Conservation (phyloP, 192 early-diverging fungal species). For the Gonapodya sp. region DNA sequence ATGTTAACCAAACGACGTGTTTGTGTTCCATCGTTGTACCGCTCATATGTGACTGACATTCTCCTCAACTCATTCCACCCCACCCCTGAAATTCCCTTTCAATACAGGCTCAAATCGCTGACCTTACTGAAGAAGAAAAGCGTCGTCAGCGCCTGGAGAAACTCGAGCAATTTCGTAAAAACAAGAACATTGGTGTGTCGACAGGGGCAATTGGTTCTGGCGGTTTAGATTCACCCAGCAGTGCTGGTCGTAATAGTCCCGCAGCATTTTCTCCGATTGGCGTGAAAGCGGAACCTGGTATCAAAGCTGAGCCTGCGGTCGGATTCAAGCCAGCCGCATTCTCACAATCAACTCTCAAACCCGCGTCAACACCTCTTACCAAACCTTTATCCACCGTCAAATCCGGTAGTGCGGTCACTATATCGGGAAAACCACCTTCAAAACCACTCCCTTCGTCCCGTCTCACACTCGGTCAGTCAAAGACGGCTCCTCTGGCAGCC, state of each 20-base stretch:
- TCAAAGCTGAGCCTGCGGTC: not conserved
- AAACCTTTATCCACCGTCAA: not conserved
- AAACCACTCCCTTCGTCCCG: not conserved
- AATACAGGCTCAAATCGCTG: conserved; percentile 19
- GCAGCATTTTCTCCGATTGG: conserved; percentile 12
- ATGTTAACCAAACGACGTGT: too few relatives aligned
- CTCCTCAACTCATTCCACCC: not conserved
- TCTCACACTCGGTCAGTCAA: not conserved
- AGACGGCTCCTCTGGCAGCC: not conserved
- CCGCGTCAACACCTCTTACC: not conserved
- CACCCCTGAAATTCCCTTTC: conserved; percentile 9
- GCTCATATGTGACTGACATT: too few relatives aligned
- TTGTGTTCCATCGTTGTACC: too few relatives aligned
- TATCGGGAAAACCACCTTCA: not conserved
- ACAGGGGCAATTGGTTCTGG: not conserved
- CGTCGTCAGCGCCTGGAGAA: conserved; percentile 66
- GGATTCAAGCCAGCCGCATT: not conserved
- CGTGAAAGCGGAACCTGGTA: conserved; percentile 25
- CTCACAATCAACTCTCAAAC: not conserved
- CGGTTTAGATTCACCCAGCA: not conserved
- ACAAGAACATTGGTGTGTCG: conserved; percentile 29
- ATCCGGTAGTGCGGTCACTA: not conserved
- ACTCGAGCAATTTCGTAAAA: conserved; percentile 70
- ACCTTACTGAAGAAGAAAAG: conserved; percentile 49
- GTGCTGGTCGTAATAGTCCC: not conserved